These are phyloP conservation scores for Umbelopsis isabellina DNA, from an alignment of 192 early-diverging fungal species.

Conservation along the genomic window DNA sequence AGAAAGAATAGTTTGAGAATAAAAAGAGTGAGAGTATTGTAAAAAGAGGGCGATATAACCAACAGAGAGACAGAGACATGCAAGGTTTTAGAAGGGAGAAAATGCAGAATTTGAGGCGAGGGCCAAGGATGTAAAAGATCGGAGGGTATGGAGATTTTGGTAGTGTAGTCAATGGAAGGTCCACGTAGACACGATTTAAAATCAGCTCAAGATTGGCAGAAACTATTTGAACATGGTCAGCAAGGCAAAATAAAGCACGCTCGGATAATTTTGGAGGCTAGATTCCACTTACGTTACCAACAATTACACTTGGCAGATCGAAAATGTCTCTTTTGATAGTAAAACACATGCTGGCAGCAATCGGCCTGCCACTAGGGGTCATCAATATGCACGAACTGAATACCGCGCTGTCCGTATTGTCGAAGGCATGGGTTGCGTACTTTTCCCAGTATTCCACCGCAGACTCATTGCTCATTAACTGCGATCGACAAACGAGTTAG, in stretches of 20 bases:
- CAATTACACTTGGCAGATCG: constrained; percentile 88
- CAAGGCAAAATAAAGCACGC: no score
- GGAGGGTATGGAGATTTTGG: constrained; percentile 12
- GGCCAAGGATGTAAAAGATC: background rate
- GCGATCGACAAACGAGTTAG: constrained; percentile 22
- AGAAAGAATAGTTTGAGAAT: no score
- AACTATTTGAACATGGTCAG: background rate
- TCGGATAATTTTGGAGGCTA: no score
- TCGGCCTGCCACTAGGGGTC: constrained; percentile 66
- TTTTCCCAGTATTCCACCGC: constrained; percentile 96
- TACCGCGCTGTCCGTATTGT: constrained; percentile 87
- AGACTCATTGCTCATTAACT: constrained; percentile 92
- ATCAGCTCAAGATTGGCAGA: constrained; percentile 18
- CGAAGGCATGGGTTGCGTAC: constrained; percentile 91
- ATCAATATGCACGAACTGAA: constrained; percentile 89
- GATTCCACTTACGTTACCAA: constrained; percentile 63
- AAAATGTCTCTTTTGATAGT: constrained; percentile 97
- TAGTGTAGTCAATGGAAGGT: background rate
- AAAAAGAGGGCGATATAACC: no score
- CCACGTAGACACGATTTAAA: background rate
- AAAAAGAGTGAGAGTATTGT: no score
- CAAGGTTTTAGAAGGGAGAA: no score
- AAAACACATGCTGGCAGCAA: constrained; percentile 95
- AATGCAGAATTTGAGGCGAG: no score
- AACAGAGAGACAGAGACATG: no score